These are phyloP conservation scores for Boletus patriciae DNA, from an alignment of 768 basidiomycete genomes.

Conservation along the genomic window DNA sequence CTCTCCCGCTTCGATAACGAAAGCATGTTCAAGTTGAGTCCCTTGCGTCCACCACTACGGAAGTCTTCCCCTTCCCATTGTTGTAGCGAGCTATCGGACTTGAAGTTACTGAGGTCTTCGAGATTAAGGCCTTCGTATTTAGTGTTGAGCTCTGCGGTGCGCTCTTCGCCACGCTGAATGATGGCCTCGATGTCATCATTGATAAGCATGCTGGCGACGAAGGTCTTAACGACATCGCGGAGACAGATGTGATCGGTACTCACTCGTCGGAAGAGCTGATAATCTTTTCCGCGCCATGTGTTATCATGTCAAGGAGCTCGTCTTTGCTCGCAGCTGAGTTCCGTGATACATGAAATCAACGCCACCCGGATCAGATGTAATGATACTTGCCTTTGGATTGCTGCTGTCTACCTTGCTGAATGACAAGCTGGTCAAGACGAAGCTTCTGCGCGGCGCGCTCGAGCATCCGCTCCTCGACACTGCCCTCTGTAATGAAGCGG, in stretches of 20 bases:
- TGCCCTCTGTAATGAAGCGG: constrained; percentile 81
- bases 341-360: background rate
- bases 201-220: constrained; percentile 55
- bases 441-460: constrained; percentile 91
- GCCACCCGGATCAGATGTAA: background rate
- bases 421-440: constrained; percentile 92
- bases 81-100: constrained; percentile 86
- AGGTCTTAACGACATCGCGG: background rate
- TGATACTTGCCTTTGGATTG: constrained; percentile 64
- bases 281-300: constrained; percentile 96
- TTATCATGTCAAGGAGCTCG: constrained; percentile 96
- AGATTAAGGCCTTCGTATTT: constrained; percentile 92
- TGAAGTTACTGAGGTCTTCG: constrained; percentile 96
- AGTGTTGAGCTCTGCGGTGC: constrained; percentile 81
- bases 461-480: constrained; percentile 91
- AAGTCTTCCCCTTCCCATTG: constrained; percentile 98
- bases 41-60: constrained; percentile 70
- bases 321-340: constrained; percentile 86
- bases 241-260: constrained; percentile 24
- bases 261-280: constrained; percentile 79
- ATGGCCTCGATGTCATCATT: constrained; percentile 94
- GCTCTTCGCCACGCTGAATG: constrained; percentile 87
- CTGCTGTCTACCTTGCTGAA: constrained; percentile 90
- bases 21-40: constrained; percentile 71
- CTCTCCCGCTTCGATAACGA: constrained; percentile 93